Conservation (phyloP, 78 protist genomes). For the Dictyostelium discoideum region dicty_2.7 NC_007089.4:2794501-2795000, state of each 20-base stretch:
- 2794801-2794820: background rate
- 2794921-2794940: slow-evolving; percentile 46
- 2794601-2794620: background rate
- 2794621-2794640: background rate
- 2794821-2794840: background rate
- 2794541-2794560: too few species aligned
- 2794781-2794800: background rate
- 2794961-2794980: slow-evolving; percentile 30
- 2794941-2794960: slow-evolving; percentile 8
- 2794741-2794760: background rate
- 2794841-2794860: background rate
- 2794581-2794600: too few species aligned
- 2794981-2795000: slow-evolving; percentile 29
- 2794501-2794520: background rate
- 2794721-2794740: slow-evolving; percentile 18
- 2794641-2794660: slow-evolving; percentile 24
- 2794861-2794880: background rate
- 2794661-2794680: slow-evolving; percentile 27
- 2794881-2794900: slow-evolving; percentile 36
- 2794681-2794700: slow-evolving; percentile 51
- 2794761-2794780: background rate
- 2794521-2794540: background rate
- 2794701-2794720: slow-evolving; percentile 41
- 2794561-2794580: background rate
- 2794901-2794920: slow-evolving; percentile 6